Evolutionary conservation across 257 asterid genomes (phyloP).

Genomic region (Rauvolfia tetraphylla): DNA sequence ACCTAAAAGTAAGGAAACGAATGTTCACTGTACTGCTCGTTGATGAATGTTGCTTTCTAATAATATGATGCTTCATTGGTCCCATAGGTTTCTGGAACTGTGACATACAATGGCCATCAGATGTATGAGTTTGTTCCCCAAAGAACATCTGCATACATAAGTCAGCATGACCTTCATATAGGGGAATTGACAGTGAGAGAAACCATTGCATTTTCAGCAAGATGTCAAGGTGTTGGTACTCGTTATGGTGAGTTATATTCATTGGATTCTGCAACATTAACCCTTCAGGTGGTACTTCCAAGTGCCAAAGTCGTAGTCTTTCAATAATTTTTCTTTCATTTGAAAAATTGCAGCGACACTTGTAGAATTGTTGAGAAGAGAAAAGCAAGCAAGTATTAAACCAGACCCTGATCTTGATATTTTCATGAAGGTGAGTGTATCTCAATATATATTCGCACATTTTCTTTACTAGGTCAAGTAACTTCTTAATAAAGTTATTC

Average conservation of each 20-base stretch:
- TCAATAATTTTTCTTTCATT: neutral
- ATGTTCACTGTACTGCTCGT: neutral
- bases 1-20: slow-evolving; percentile 45
- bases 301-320: neutral
- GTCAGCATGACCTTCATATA: slow-evolving; percentile 79
- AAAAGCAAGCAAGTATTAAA: slow-evolving; percentile 72
- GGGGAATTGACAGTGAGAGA: slow-evolving; percentile 90
- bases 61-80: neutral
- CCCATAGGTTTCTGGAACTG: slow-evolving; percentile 58
- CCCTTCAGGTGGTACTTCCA: neutral
- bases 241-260: slow-evolving; percentile 52
- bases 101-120: slow-evolving; percentile 71
- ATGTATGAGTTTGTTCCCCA: slow-evolving; percentile 80
- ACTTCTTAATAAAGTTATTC: neutral
- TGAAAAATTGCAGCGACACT: slow-evolving; percentile 52
- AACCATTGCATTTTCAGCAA: slow-evolving; percentile 80
- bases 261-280: neutral
- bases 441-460: neutral
- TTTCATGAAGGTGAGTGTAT: slow-evolving; percentile 66
- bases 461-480: neutral
- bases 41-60: neutral
- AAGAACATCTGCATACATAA: slow-evolving; percentile 79
- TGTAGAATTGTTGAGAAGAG: slow-evolving; percentile 81
- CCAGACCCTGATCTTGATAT: slow-evolving; percentile 88
- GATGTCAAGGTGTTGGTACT: slow-evolving; percentile 91